Percentiles rank a stretch among this genome's conserved stretches.
Conservation (phyloP, 2,329 filamentous ascomycete species). For the Pyricularia grisea region DNA sequence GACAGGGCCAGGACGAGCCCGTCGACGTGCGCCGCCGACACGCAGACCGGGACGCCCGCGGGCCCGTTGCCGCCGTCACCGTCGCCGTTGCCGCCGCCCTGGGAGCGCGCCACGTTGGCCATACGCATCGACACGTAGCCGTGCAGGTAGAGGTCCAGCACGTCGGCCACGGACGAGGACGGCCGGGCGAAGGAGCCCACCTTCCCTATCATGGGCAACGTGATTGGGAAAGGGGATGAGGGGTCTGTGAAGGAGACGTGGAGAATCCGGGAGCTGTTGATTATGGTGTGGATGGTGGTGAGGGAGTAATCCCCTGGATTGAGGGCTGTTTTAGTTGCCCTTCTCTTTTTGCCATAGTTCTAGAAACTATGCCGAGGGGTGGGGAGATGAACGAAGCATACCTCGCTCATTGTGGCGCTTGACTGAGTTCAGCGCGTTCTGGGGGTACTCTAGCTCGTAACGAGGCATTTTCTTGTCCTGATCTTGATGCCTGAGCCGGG, state of each 20-base stretch:
- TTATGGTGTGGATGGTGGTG: constrained; percentile 61
- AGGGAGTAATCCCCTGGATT: constrained; percentile 59
- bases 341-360: neutral
- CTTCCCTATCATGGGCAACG: constrained; percentile 78
- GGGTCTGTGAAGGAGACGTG: constrained; percentile 68
- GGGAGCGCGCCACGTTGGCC: constrained; percentile 50
- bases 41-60: constrained; percentile 57
- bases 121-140: constrained; percentile 75
- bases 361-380: too few species aligned
- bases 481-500: neutral
- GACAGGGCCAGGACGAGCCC: constrained; percentile 73
- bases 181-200: constrained; percentile 63
- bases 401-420: constrained; percentile 58
- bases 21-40: constrained; percentile 67
- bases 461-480: constrained; percentile 28
- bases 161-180: constrained; percentile 50
- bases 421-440: constrained; percentile 52
- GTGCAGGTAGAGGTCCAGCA: constrained; percentile 71
- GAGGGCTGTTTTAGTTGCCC: neutral
- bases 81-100: constrained; percentile 5
- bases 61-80: constrained; percentile 16
- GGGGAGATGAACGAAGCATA: constrained; percentile 17
- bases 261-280: constrained; percentile 65
- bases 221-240: constrained; percentile 61
- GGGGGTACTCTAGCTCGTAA: constrained; percentile 49